Conservation (phyloP, 306 rosid genomes). For the Prunus mira region DNA sequence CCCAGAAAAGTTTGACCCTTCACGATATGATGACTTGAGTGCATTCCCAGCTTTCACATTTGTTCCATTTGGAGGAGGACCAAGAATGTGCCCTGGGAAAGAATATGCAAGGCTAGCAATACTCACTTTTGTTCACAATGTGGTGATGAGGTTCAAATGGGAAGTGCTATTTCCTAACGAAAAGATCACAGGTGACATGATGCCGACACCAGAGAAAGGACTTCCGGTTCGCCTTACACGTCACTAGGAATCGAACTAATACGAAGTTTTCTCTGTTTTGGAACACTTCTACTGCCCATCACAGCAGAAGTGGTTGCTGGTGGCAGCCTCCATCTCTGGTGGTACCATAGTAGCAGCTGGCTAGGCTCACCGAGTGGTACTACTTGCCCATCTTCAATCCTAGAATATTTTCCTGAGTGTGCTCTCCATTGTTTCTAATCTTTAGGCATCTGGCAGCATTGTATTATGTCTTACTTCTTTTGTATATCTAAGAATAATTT, state of each 20-base stretch:
- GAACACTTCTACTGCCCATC: background rate
- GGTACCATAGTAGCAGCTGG: no score
- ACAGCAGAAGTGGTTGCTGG: background rate
- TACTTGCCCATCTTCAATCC: no score
- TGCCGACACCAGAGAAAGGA: constrained; percentile 26
- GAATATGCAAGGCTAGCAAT: constrained; percentile 24
- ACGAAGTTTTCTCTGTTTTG: background rate
- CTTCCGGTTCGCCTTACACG: constrained; percentile 12
- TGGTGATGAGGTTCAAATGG: constrained; percentile 26
- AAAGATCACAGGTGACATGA: constrained; percentile 28
- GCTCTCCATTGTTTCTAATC: no score
- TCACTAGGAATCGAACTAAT: background rate
- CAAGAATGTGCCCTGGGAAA: constrained; percentile 29
- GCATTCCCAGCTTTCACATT: constrained; percentile 16
- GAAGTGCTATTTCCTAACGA: constrained; percentile 14
- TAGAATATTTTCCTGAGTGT: no score
- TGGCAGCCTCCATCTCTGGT: no score
- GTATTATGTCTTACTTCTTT: no score
- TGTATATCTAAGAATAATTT: no score
- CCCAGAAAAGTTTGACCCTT: constrained; percentile 28
- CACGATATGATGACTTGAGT: constrained; percentile 5
- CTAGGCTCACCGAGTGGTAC: no score
- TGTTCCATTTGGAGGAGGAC: constrained; percentile 35
- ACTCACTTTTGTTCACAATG: constrained; percentile 26
- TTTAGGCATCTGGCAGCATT: no score